These are phyloP conservation scores for Mucuna pruriens DNA, from an alignment of 306 rosid species.

Conservation along the genomic window DNA sequence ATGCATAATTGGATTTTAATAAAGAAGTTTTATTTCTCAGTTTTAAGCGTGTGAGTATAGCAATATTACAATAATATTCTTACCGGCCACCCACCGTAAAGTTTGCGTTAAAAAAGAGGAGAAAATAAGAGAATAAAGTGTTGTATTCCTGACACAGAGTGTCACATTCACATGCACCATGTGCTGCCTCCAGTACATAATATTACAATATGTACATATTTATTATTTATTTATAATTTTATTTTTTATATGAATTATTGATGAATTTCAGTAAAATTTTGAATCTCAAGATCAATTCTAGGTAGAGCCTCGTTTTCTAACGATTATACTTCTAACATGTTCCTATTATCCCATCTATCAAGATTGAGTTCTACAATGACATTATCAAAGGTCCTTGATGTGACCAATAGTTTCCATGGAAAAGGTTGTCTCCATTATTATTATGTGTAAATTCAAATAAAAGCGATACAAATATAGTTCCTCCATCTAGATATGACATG, in stretches of 20 bases:
- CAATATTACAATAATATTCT: background rate
- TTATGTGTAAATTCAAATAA: background rate
- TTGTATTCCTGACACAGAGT: background rate
- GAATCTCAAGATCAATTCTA: background rate
- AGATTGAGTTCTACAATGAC: background rate
- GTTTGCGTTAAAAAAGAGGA: background rate
- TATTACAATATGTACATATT: background rate
- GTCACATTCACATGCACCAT: conserved; percentile 33
- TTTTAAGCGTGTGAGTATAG: background rate
- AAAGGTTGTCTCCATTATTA: background rate
- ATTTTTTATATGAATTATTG: background rate
- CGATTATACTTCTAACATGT: background rate
- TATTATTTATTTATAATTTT: background rate
- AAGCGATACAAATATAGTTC: background rate
- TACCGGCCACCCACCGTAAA: background rate
- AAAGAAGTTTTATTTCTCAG: background rate
- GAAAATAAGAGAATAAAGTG: background rate
- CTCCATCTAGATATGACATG: background rate
- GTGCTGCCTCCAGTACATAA: background rate
- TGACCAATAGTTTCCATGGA: background rate
- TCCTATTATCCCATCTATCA: background rate
- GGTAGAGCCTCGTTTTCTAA: background rate
- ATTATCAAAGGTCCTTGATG: background rate
- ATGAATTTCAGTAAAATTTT: background rate
- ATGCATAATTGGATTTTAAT: background rate